A percentile compares a stretch with the other conserved stretches of the same genome.
Conservation (phyloP, 306 rosid genomes). For the Benincasa hispida region DNA sequence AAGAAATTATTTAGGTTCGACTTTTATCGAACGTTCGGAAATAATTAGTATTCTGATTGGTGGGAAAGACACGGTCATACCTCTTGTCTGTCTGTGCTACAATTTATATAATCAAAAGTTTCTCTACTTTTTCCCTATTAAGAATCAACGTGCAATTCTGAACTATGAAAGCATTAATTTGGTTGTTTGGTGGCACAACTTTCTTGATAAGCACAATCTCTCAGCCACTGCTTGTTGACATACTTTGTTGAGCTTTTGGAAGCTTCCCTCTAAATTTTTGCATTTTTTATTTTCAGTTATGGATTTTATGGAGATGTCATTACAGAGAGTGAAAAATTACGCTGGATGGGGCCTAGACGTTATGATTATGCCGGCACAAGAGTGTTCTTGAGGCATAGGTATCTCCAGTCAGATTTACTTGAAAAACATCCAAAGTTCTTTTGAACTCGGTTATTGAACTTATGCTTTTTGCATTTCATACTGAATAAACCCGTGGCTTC, state of each 20-base stretch:
- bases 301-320: constrained; percentile 99
- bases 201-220: neutral
- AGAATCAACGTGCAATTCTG: neutral
- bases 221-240: constrained; percentile 6
- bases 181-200: neutral
- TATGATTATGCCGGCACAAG: constrained; percentile 91
- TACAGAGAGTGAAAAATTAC: constrained; percentile 80
- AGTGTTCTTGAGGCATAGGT: constrained; percentile 80
- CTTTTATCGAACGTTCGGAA: neutral
- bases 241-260: constrained; percentile 5
- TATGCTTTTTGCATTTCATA: neutral
- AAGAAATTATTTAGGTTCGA: neutral
- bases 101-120: neutral
- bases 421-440: neutral
- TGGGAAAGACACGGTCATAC: neutral
- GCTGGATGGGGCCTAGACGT: constrained; percentile 97
- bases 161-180: neutral
- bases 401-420: neutral
- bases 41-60: too few relatives aligned
- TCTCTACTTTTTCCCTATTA: neutral
- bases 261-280: constrained; percentile 9
- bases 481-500: neutral
- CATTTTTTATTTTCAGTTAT: constrained; percentile 38
- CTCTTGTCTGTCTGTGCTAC: neutral
- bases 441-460: neutral